phyloP scores from a whole-genome alignment of 352 stramenopile genomes.

The Globisporangium solare region DNA sequence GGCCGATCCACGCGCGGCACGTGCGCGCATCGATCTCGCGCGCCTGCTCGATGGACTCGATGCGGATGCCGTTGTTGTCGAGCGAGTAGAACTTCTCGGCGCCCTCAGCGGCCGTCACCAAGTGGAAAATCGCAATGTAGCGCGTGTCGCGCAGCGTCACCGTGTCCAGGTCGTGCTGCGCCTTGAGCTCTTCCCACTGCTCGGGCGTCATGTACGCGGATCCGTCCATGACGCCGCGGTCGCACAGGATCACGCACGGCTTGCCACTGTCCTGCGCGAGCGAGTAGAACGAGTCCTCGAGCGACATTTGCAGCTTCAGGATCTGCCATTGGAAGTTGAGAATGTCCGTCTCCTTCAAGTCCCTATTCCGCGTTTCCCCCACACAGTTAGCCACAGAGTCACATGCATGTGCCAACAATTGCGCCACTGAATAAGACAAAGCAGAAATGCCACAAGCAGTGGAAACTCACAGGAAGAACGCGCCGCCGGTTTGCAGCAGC shows the following conservation, averaged over 20 bases:
- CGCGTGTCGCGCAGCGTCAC: constrained; percentile 83
- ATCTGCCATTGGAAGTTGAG: constrained; percentile 89
- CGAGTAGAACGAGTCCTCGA: constrained; percentile 83
- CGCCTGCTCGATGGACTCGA: constrained; percentile 92
- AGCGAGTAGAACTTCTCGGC: constrained; percentile 95
- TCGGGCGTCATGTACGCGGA: constrained; percentile 91
- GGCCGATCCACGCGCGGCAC: constrained; percentile 74
- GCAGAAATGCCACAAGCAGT: background rate
- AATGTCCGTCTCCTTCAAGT: constrained; percentile 78
- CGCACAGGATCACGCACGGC: constrained; percentile 92
- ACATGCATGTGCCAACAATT: background rate
- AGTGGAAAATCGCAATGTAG: constrained; percentile 87
- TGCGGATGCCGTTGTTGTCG: constrained; percentile 95
- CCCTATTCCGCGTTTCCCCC: constrained; percentile 17
- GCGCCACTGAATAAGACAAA: too few species aligned
- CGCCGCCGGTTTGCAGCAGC: constrained; percentile 92
- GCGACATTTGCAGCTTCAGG: constrained; percentile 76
- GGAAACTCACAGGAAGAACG: constrained; percentile 72
- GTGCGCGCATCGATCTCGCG: constrained; percentile 81
- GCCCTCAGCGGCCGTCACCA: constrained; percentile 90
- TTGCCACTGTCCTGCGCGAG: constrained; percentile 76
- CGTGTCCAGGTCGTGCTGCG: constrained; percentile 75
- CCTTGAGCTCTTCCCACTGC: constrained; percentile 87
- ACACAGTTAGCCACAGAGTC: background rate
- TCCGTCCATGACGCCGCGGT: constrained; percentile 95